These are phyloP conservation scores for Pichia terricola DNA, from an alignment of 1,139 yeast species.

Conservation along the genomic window DNA sequence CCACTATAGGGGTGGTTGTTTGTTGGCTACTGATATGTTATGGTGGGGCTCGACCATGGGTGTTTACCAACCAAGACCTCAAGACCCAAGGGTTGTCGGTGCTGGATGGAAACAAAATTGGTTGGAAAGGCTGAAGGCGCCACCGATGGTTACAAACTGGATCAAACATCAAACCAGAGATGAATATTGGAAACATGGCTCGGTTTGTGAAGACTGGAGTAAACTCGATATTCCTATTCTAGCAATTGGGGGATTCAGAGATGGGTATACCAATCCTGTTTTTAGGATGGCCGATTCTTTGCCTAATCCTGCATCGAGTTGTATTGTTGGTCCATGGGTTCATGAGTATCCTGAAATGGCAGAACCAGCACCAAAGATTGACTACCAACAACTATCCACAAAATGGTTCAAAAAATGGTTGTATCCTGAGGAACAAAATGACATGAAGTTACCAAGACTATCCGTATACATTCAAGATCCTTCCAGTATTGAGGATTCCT, in stretches of 20 bases:
- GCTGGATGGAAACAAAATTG: slow-evolving; percentile 31
- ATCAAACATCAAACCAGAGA: slow-evolving; percentile 32
- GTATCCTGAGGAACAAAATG: slow-evolving; percentile 19
- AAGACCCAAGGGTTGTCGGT: slow-evolving; percentile 32
- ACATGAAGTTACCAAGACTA: slow-evolving; percentile 24
- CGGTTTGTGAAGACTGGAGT: slow-evolving; percentile 30
- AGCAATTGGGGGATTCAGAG: slow-evolving; percentile 37
- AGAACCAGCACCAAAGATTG: slow-evolving; percentile 33
- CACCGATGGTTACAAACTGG: slow-evolving; percentile 33
- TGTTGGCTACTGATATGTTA: slow-evolving; percentile 33
- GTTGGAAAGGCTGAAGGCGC: slow-evolving; percentile 27
- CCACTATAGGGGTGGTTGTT: slow-evolving; percentile 35
- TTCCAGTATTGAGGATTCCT: slow-evolving; percentile 26
- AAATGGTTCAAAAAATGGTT: slow-evolving; percentile 32
- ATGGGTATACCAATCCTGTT: slow-evolving; percentile 33
- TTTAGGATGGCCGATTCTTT: slow-evolving; percentile 31
- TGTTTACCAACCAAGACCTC: slow-evolving; percentile 33
- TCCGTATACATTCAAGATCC: slow-evolving; percentile 36
- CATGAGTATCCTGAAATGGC: slow-evolving; percentile 38
- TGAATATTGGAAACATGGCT: slow-evolving; percentile 35
- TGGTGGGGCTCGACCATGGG: slow-evolving; percentile 40
- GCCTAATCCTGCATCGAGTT: slow-evolving; percentile 25
- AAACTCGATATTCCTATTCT: slow-evolving; percentile 32
- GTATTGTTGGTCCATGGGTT: slow-evolving; percentile 36
- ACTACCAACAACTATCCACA: slow-evolving; percentile 31